Base-by-base conservation (phyloP, 805 yeast genomes). In the Metschnikowia vanudenii region DNA sequence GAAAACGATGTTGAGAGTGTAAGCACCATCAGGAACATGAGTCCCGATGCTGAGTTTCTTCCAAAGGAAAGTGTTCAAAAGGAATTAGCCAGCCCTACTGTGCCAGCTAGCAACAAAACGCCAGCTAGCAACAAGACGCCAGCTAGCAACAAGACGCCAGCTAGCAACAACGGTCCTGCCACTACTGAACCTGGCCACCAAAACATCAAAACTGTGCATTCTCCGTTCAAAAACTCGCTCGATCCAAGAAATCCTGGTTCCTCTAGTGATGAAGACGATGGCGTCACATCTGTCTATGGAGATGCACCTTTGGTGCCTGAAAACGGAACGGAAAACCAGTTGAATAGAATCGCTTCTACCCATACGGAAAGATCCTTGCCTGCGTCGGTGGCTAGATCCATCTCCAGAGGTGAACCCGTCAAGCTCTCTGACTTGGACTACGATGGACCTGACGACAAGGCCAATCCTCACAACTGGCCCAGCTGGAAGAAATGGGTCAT, bases 391-490 rank as follows among this genome's bases (percentile, higher is more conserved):
- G 22, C 33, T 31, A 46, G 38, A 18, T 43, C 54, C 35, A 43
- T 41, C 16, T 41, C 51, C 39, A 43, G 41, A 22, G 47, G 50
- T 17, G 46, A 41, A 19, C 42, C 45, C 10, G 43, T 49, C 28
- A 39, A 18, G 6, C 39, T 46, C 13, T 37, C 53, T 7, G 64
- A 64, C 22, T 61, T 71, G 52, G 64, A 62, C 43, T 85, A 88
- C 86, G 91, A 85, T 55, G 65, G 73, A 1, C 81, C 82, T 1
- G 73, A 67, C 26, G 91, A 85, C 60, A 72, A 69, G 40, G 87
- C 60, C 22, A 79, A 84, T 59, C 92, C 92, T 10, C 73, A 72
- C 48, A 85, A 84, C 59, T 85, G 90, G 90, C 75, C 87, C 3
- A 20, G 41, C 3, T 68, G 76, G 76, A 81, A 76, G 60, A 82